These are phyloP conservation scores for Lepidopterella palustris DNA, from an alignment of 495 filamentous ascomycete species.

Conservation along the genomic window DNA sequence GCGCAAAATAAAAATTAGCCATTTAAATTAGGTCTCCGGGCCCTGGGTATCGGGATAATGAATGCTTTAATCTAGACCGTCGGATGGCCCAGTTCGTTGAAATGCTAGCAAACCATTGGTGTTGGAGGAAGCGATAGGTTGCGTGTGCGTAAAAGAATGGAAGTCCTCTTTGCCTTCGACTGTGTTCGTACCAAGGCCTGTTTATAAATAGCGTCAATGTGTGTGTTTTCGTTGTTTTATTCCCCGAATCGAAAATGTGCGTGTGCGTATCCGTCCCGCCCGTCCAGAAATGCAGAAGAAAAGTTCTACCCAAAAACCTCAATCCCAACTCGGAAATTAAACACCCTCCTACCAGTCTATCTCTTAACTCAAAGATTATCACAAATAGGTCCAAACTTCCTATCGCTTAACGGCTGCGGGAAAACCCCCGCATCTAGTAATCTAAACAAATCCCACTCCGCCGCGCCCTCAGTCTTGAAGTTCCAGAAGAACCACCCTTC, in stretches of 20 bases:
- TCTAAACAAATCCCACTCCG: constrained; percentile 46
- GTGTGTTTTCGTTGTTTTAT: too few species aligned
- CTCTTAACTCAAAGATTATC: constrained; percentile 4
- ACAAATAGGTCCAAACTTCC: constrained; percentile 29
- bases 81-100: not conserved
- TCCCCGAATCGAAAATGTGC: not conserved
- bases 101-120: not conserved
- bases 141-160: not conserved
- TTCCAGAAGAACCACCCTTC: constrained; percentile 49
- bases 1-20: too few species aligned
- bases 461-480: constrained; percentile 44
- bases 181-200: too few species aligned
- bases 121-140: not conserved
- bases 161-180: too few species aligned
- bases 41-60: not conserved
- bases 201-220: not conserved
- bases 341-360: not conserved
- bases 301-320: not conserved
- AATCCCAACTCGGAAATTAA: not conserved
- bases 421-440: constrained; percentile 44
- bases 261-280: not conserved
- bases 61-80: too few species aligned
- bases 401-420: constrained; percentile 37
- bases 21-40: too few species aligned
- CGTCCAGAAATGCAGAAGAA: not conserved